Evolutionary conservation across 192 early-diverging fungal genomes (phyloP).

Genomic region (Mortierella hygrophila): DNA sequence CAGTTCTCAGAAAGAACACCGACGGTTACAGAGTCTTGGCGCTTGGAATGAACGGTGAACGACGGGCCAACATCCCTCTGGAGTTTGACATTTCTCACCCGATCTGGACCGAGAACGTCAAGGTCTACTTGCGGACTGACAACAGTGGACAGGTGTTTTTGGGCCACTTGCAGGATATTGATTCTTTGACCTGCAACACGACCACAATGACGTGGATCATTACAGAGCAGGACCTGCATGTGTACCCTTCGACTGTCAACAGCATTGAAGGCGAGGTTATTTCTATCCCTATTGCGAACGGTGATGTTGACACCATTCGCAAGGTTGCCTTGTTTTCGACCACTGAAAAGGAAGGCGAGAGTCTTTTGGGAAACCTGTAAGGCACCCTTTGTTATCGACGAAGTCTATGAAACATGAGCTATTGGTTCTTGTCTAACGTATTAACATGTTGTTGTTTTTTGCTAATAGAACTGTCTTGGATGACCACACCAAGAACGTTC

Average conservation of each 20-base stretch:
- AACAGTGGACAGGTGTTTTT: constrained; percentile 54
- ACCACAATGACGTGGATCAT: constrained; percentile 19
- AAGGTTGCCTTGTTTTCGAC: constrained; percentile 35
- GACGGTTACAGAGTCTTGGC: constrained; percentile 51
- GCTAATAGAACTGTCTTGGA: neutral
- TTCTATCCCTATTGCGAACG: constrained; percentile 22
- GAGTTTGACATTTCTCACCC: constrained; percentile 37
- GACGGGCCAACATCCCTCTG: constrained; percentile 22
- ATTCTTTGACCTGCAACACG: constrained; percentile 12
- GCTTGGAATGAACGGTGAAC: constrained; percentile 60
- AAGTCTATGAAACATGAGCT: no score
- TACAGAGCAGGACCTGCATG: neutral
- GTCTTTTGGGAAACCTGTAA: neutral
- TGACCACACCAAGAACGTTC: constrained; percentile 32
- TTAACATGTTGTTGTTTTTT: neutral
- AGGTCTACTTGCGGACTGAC: constrained; percentile 43
- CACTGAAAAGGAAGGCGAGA: neutral
- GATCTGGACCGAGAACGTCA: neutral
- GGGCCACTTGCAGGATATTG: constrained; percentile 44
- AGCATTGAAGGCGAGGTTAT: constrained; percentile 25
- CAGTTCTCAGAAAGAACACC: constrained; percentile 20
- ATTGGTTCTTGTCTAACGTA: no score
- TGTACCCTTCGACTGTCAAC: constrained; percentile 30
- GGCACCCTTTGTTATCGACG: neutral
- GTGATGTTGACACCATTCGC: constrained; percentile 22